Evolutionary conservation across 2,329 filamentous ascomycete genomes (phyloP).

Genomic region (Hysterium pulicare): DNA sequence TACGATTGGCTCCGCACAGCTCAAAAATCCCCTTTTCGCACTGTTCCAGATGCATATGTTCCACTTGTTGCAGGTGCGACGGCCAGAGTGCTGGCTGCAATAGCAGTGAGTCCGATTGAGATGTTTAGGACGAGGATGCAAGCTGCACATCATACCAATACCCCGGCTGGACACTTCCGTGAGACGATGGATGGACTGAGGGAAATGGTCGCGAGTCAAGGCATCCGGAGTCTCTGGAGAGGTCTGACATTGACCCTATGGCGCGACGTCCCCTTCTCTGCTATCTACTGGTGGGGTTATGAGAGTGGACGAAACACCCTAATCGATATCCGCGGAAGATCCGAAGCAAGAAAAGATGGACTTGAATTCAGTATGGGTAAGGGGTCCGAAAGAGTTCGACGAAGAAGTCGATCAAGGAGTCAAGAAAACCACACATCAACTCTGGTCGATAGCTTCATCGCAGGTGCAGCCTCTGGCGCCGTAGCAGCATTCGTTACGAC

Average conservation of each 20-base stretch:
- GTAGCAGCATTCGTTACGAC: constrained; percentile 86
- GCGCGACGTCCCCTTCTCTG: constrained; percentile 96
- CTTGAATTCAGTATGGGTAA: constrained; percentile 32
- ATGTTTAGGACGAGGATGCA: constrained; percentile 92
- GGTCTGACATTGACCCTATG: constrained; percentile 88
- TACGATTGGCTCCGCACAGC: constrained; percentile 91
- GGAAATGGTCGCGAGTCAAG: constrained; percentile 73
- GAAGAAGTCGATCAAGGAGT: constrained; percentile 53
- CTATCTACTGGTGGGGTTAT: constrained; percentile 97
- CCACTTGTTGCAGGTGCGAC: constrained; percentile 76
- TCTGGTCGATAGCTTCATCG: constrained; percentile 83
- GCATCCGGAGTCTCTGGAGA: constrained; percentile 82
- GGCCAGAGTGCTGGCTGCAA: constrained; percentile 76
- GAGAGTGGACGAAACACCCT: constrained; percentile 73
- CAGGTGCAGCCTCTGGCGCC: constrained; percentile 78
- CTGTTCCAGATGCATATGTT: constrained; percentile 61
- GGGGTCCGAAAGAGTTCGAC: constrained; percentile 26
- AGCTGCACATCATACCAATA: constrained; percentile 54
- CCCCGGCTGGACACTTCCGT: constrained; percentile 64
- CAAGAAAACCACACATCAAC: constrained; percentile 71
- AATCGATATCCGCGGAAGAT: constrained; percentile 62
- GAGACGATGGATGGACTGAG: constrained; percentile 73
- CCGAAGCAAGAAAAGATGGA: constrained; percentile 31
- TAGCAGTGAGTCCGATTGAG: constrained; percentile 84
- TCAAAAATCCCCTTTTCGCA: constrained; percentile 65